Conservation (phyloP, 345 rosid species). For the Eucalyptus erythrocorys region DNA sequence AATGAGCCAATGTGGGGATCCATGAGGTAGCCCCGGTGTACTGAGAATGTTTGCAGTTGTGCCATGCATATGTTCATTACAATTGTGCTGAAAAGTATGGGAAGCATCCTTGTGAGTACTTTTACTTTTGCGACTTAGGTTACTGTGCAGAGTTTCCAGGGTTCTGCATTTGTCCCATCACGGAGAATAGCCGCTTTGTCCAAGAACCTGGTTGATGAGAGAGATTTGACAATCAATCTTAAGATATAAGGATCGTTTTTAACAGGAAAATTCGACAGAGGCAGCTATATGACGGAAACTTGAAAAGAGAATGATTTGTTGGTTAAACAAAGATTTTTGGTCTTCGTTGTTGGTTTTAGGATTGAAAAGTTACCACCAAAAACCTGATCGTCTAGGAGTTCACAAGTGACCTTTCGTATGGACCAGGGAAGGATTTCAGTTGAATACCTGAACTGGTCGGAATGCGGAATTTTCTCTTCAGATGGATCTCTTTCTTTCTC, state of each 20-base stretch:
- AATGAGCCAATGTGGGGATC: constrained; percentile 20
- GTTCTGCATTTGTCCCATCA: background rate
- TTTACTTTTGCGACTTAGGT: constrained; percentile 58
- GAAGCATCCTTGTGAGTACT: constrained; percentile 35
- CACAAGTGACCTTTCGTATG: background rate
- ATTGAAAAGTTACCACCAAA: background rate
- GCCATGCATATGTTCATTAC: constrained; percentile 57
- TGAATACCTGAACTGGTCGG: background rate
- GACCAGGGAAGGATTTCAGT: background rate
- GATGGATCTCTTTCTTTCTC: background rate
- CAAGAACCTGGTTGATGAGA: background rate
- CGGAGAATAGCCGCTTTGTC: constrained; percentile 3
- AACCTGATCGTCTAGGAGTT: background rate
- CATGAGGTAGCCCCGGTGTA: constrained; percentile 51
- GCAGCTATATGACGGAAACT: background rate
- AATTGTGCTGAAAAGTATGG: constrained; percentile 50
- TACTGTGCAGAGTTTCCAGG: constrained; percentile 5
- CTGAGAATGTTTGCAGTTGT: constrained; percentile 62
- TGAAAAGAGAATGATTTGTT: background rate
- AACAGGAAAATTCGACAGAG: background rate
- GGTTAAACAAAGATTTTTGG: background rate
- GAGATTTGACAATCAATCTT: background rate
- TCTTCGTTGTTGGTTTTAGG: background rate
- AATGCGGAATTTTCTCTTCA: background rate
- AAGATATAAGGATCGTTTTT: background rate